Conservation (phyloP, 176 grass and related monocot genomes). For the Eleusine indica region DNA sequence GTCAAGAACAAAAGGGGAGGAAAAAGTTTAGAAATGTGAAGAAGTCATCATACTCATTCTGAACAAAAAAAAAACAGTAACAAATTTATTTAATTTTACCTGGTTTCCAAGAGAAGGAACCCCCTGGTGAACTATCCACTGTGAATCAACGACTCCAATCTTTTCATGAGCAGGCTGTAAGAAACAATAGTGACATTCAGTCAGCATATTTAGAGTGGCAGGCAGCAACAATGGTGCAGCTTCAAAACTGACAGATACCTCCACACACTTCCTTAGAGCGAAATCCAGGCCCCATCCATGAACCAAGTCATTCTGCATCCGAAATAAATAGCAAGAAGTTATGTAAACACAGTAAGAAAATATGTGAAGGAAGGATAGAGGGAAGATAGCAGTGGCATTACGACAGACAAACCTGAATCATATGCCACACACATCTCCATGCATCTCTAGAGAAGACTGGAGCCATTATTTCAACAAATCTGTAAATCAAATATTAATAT, state of each 20-base stretch:
- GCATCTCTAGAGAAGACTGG: slow-evolving; percentile 71
- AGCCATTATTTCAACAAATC: slow-evolving; percentile 90
- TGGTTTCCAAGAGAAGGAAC: slow-evolving; percentile 87
- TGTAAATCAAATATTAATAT: slow-evolving; percentile 22
- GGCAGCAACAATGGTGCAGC: neutral
- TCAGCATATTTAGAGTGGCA: neutral
- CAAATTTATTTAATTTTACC: slow-evolving; percentile 31
- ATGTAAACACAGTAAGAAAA: neutral
- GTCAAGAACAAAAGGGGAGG: neutral
- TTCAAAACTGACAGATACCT: slow-evolving; percentile 48
- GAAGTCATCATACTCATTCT: neutral
- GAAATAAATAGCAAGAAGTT: neutral
- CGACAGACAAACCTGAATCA: slow-evolving; percentile 65
- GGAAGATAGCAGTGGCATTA: neutral
- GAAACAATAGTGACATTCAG: neutral
- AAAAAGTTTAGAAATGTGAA: neutral
- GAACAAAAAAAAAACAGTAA: neutral
- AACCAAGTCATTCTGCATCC: slow-evolving; percentile 79
- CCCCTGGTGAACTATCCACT: slow-evolving; percentile 80
- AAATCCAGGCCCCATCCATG: slow-evolving; percentile 97
- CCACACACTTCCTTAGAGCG: slow-evolving; percentile 71
- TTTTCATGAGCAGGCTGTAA: slow-evolving; percentile 83
- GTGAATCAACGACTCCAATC: slow-evolving; percentile 79
- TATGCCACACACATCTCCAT: slow-evolving; percentile 88
- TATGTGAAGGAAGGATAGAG: neutral